Conservation (phyloP, 129 eudicot genomes). For the Artemisia annua region DNA sequence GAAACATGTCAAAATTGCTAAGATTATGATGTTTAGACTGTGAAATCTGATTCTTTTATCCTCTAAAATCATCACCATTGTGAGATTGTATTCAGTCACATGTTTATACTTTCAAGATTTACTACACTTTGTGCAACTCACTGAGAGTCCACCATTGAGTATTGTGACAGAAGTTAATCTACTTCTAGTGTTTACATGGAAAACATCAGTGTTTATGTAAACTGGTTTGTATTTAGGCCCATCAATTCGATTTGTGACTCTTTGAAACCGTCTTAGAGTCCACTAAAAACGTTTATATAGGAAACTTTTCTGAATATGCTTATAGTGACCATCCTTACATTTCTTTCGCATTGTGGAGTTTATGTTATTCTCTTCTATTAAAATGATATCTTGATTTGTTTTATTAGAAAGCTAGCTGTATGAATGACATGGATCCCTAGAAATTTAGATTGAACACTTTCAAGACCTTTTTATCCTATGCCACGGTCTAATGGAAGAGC, state of each 20-base stretch:
- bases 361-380: too few species aligned
- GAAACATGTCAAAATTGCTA: not conserved
- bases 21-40: not conserved
- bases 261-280: not conserved
- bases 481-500: too few species aligned
- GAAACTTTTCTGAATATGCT: too few species aligned
- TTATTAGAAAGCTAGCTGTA: too few species aligned
- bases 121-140: not conserved
- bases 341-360: too few species aligned
- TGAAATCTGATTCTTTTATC: not conserved
- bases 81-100: not conserved
- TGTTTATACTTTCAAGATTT: not conserved
- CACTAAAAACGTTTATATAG: too few species aligned
- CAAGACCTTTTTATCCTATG: too few species aligned
- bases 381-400: too few species aligned
- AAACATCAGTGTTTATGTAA: not conserved
- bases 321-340: too few species aligned
- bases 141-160: not conserved
- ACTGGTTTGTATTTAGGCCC: not conserved
- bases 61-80: not conserved
- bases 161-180: not conserved
- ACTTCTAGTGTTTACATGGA: not conserved
- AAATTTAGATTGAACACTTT: too few species aligned
- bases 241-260: not conserved
- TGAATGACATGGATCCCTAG: too few species aligned